Base-by-base conservation (phyloP, 805 yeast genomes). In the Candida montana region DNA sequence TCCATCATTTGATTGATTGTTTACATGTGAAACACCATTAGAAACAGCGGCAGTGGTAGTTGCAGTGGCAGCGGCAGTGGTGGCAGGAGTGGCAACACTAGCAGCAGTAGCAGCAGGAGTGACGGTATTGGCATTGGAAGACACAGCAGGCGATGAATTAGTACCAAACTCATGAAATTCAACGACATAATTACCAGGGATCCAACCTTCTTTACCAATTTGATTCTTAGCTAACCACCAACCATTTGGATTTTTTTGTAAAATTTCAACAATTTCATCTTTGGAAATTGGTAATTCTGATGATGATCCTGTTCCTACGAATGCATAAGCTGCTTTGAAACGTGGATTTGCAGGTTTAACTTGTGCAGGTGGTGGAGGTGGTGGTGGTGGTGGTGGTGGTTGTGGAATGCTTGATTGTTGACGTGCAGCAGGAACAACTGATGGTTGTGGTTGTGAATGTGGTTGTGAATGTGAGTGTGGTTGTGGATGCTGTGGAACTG, bases 101-200 rank as follows among this genome's bases (percentile, higher is more conserved):
- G 46, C 39, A 12, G 47, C 33, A 6, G 47, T 37, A 15, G 50
- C 32, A 12, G 44, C 40, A 20, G 52, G 54, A 26, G 64, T 13
- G 69, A 61, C 3, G 67, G 48, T 1, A 61, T 39, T 10, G 55
- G 40, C 1, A 53, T 65, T 54, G 16, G 72, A 23, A 19, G 51
- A 64, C 12, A 76, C 62, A 8, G 55, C 41, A 1, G 55, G 33
- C 1, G 54, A 50, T 0, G 68, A 62, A 29, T 82, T 77, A 11
- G 75, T 72, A 4, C 63, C 75, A 20, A 37, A 37, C 24, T 37
- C 44, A 17, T 16, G 29, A 49, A 75, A 74, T 46, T 76, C 78
- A 17, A 70, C 79, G 55, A 91, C 78, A 59, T 90, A 93, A n/a
- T 90, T 85, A 18, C 93, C 83, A 12, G 99, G 99, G 11, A 93